Evolutionary conservation across 75 land plant species (phyloP).

Genomic region (Sequoiadendron giganteum): DNA sequence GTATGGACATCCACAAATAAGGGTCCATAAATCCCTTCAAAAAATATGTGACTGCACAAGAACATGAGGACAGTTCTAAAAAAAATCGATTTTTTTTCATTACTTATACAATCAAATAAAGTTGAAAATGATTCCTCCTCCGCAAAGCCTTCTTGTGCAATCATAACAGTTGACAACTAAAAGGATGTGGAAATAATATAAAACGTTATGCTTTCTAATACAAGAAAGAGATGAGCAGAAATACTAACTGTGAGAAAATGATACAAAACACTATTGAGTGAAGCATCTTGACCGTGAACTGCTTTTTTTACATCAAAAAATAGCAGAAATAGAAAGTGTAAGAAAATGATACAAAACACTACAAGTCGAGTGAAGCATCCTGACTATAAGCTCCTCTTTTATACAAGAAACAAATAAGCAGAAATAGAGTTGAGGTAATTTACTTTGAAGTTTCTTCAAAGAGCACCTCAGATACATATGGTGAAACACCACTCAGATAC

Average conservation of each 20-base stretch:
- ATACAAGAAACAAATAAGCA: background rate
- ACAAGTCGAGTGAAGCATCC: background rate
- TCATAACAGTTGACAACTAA: background rate
- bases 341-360: background rate
- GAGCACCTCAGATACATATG: slow-evolving; percentile 8
- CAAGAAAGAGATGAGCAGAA: background rate
- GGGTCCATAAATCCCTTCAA: background rate
- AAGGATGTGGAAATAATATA: background rate
- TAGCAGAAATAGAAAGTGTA: background rate
- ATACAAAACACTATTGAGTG: background rate
- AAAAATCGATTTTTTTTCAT: background rate
- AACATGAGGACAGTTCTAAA: background rate
- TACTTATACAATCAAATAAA: background rate
- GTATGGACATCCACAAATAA: background rate
- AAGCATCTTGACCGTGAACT: background rate
- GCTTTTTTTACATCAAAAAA: background rate
- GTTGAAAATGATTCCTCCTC: background rate
- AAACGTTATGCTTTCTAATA: background rate
- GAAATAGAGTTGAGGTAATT: background rate
- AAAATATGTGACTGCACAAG: background rate
- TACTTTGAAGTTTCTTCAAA: slow-evolving; percentile 11
- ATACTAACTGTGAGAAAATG: background rate
- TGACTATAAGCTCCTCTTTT: background rate
- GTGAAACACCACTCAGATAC: slow-evolving; percentile 7
- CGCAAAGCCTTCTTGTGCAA: background rate